These are phyloP conservation scores for Bolboschoenus planiculmis DNA, from an alignment of 176 grass and related monocot genomes.

Conservation along the genomic window DNA sequence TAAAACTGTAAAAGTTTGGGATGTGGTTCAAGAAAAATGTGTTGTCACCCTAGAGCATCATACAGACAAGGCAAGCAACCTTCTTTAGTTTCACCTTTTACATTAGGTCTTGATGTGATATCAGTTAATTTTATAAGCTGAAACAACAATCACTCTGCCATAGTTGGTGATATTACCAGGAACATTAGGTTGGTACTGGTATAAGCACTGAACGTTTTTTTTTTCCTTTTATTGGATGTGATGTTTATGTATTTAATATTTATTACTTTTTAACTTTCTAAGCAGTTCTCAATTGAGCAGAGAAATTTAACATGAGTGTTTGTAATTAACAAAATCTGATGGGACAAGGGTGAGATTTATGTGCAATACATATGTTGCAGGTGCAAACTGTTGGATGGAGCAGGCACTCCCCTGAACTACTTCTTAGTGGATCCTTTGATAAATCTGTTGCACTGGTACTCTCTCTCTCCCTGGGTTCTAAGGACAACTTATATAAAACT, in stretches of 20 bases:
- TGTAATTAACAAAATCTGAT: background rate
- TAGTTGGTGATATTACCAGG: background rate
- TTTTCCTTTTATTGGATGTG: background rate
- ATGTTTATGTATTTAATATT: background rate
- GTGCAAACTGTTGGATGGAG: conserved; percentile 89
- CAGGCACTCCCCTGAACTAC: conserved; percentile 56
- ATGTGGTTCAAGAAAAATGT: conserved; percentile 69
- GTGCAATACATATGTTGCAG: conserved; percentile 23
- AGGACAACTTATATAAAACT: background rate
- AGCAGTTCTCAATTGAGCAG: background rate
- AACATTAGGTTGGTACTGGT: background rate
- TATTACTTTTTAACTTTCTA: background rate
- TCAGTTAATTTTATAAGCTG: background rate
- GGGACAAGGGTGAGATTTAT: background rate
- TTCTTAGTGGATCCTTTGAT: conserved; percentile 96
- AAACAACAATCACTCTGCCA: background rate
- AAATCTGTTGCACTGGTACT: conserved; percentile 63
- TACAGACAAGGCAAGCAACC: conserved; percentile 64
- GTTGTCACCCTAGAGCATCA: conserved; percentile 66
- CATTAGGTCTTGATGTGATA: background rate
- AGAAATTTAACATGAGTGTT: background rate
- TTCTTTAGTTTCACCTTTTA: conserved; percentile 14
- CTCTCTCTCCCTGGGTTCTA: conserved; percentile 3
- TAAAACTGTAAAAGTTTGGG: conserved; percentile 81
- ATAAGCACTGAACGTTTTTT: background rate